Percentiles rank a stretch among this genome's conserved stretches.
These are phyloP conservation scores for Lactifluus pinguis DNA, from an alignment of 768 basidiomycete genomes.

Conservation along the genomic window DNA sequence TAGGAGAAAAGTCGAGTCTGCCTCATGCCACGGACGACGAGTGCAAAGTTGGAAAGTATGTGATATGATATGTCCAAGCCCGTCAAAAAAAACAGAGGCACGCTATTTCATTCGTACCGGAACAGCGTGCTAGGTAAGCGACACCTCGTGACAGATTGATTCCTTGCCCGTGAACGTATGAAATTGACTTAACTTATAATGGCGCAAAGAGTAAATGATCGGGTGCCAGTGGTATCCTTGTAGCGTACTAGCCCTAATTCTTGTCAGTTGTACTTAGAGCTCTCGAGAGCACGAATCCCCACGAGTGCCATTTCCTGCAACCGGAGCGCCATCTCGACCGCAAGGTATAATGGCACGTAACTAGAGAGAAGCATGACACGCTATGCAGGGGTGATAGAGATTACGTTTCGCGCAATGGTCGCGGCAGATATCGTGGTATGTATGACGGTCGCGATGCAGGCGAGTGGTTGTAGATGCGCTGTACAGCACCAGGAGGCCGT, in stretches of 20 bases:
- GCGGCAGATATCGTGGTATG: slow-evolving; percentile 17
- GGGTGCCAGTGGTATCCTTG: too few species aligned
- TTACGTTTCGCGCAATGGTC: slow-evolving; percentile 25
- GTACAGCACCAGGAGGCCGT: too few species aligned
- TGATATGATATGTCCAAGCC: too few species aligned
- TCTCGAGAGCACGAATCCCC: slow-evolving; percentile 1
- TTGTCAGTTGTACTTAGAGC: neutral
- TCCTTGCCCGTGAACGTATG: neutral
- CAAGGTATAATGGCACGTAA: slow-evolving; percentile 71
- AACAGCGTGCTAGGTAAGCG: neutral
- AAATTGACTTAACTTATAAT: neutral
- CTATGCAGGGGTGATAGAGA: slow-evolving; percentile 43
- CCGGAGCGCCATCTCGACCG: slow-evolving; percentile 55
- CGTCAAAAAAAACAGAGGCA: too few species aligned
- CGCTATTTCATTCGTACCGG: too few species aligned
- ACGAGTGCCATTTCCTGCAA: slow-evolving; percentile 18
- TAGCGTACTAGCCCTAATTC: neutral
- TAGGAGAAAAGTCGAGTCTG: too few species aligned
- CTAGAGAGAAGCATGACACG: slow-evolving; percentile 48
- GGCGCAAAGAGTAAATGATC: neutral
- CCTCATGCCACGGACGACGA: too few species aligned
- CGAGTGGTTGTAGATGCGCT: too few species aligned
- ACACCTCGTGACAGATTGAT: neutral
- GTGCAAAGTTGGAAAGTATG: too few species aligned
- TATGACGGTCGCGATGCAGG: too few species aligned